Evolutionary conservation across 2,329 filamentous ascomycete genomes (phyloP), one percentile per base, ranked within the genome.

Genomic region (Pochonia chlamydosporia): DNA sequence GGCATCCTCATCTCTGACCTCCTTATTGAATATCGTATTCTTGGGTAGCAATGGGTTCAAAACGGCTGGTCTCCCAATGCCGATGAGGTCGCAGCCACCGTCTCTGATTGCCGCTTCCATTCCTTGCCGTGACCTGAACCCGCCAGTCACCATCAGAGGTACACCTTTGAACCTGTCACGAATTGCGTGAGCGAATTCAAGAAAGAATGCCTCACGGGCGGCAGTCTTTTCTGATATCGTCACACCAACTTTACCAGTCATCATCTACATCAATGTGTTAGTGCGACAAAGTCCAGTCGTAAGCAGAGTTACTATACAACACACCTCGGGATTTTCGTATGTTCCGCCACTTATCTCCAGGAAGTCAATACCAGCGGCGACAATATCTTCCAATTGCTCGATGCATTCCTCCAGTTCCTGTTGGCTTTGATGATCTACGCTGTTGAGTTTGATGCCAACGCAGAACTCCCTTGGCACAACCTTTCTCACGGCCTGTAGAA

Each of bases 331-430:
- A 47, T 80, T 62, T 54, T 82, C 76, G 52, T 77, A 82, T 0
- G 62, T 76, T 0, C 85, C 84, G 0, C 84, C 85, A 16, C 75
- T 81, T 23, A 88, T 73, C 62, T 89, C 84, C 2, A 88, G 63
- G 53, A 86, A 87, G 62, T 88, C 84, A 2, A 87, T 63, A 5
- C 66, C 76, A 33, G 68, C 70, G 5, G 63, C 65, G 0, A 62
- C 62, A 4, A 83, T 71, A 16, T 69, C 58, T n/a, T 67, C 61
- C 9, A 84, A 67, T 57, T 87, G 82, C 48, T 78, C 73, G 33
- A 86, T 63, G 30, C 72, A 77, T 11, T 81, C 80, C 9, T 73
- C 62, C 18, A 79, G 54, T 43, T 64, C 65, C 51, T 65, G 61
- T 4, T 62, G 59, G 2, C 67, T 62, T 52, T 80, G 76, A 52